phyloP scores from a whole-genome alignment of 257 asterid species.

The Fraxinus cuspidata region DNA sequence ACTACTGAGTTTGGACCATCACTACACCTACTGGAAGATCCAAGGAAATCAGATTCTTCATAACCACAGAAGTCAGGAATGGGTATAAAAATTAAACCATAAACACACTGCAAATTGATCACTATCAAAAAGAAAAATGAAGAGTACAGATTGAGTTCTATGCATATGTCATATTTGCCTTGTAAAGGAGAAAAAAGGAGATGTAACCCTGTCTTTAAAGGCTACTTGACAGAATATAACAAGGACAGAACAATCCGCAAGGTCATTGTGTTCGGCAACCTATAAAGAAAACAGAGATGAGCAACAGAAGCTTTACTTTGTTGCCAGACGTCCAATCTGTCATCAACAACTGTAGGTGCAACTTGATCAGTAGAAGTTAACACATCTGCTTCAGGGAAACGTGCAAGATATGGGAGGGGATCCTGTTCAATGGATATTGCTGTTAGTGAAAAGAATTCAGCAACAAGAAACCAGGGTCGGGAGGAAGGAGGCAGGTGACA shows the following conservation, averaged over 20 bases:
- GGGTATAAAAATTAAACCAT: not conserved
- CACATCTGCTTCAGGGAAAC: constrained; percentile 96
- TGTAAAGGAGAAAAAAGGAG: constrained; percentile 21
- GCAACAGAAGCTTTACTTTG: constrained; percentile 57
- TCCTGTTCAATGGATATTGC: constrained; percentile 59
- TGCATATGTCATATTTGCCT: constrained; percentile 15
- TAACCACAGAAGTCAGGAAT: not conserved
- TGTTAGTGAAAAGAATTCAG: constrained; percentile 26
- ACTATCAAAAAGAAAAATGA: constrained; percentile 10
- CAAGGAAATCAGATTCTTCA: not conserved
- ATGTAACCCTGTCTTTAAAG: not conserved
- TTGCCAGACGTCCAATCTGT: constrained; percentile 86
- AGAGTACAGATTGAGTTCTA: constrained; percentile 9
- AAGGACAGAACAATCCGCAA: not conserved
- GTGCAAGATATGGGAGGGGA: constrained; percentile 94
- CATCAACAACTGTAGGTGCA: constrained; percentile 89
- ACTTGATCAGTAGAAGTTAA: constrained; percentile 93
- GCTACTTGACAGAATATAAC: not conserved
- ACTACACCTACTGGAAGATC: not conserved
- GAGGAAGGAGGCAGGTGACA: not conserved
- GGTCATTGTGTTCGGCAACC: not conserved
- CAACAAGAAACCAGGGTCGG: constrained; percentile 9
- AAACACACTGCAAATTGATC: constrained; percentile 5
- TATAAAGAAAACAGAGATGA: constrained; percentile 11
- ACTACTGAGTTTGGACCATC: not conserved